Evolutionary conservation across 768 basidiomycete genomes (phyloP), one percentile per base, ranked within the genome.

Genomic region (Plicaturopsis crispa): DNA sequence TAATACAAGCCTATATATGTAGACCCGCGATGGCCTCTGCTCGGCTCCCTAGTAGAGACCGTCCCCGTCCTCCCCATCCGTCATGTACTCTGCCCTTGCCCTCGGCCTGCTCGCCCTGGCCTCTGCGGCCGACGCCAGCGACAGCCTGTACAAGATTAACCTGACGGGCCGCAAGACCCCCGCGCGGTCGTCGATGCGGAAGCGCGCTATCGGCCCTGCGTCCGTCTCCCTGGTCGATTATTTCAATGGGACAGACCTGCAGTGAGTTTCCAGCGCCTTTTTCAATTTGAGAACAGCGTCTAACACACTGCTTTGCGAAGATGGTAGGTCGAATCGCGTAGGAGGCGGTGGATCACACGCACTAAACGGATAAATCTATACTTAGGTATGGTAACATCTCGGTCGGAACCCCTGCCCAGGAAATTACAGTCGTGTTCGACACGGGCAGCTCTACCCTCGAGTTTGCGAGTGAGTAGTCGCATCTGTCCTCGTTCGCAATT

Each of bases 321-420:
- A 53, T 72, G 72, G 72, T 75, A 65, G 42, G 72, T 72, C 14
- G 68, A 74, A 42, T 65, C 73, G 33, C 60, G 67, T 40, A 63
- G 69, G 70, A 38, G 31, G 46, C 37, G 16, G 6, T 30, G 32
- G 24, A 32, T 13, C 38, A 26, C 40, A 16, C 1, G 38, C 35
- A 35, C 33, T 35, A 24, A 38, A 31, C 38, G 21, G 14, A n/a
- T 31, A 40, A 30, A 16, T 28, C n/a, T 17, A 13, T 31, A 39
- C 16, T 24, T 40, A 4, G 14, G 24, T 17, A 21, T 10, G 13
- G 10, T 34, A 13, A 12, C 11, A 7, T 31, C 19, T 4, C 50
- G 67, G 70, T 75, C 31, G 73, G 75, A 18, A 76, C 74, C 2
- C 75, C 74, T 7, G 71, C 73, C 2, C 75, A 78, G 46, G 49